Percentiles rank a stretch among this genome's conserved stretches.
Conservation (phyloP, 2,329 filamentous ascomycete genomes). For the Aspergillus sp. region DNA sequence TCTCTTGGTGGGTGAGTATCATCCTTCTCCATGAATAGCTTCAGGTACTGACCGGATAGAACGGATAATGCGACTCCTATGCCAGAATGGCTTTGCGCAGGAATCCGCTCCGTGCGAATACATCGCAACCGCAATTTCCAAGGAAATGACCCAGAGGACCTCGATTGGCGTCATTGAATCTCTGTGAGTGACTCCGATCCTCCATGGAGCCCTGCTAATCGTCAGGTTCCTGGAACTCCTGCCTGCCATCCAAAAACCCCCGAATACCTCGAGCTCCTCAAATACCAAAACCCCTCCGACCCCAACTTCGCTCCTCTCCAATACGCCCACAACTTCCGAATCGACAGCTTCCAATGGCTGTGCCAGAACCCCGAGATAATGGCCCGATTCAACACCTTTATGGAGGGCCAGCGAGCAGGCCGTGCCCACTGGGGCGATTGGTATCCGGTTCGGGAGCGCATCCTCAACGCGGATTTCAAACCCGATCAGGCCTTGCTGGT, state of each 20-base stretch:
- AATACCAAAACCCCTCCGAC: slow-evolving; percentile 13
- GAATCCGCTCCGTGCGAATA: slow-evolving; percentile 11
- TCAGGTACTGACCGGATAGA: slow-evolving; percentile 4
- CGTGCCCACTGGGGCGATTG: slow-evolving; percentile 17
- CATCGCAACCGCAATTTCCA: slow-evolving; percentile 9
- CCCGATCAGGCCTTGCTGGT: slow-evolving; percentile 22
- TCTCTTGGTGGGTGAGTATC: slow-evolving; percentile 15
- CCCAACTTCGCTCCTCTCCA: slow-evolving; percentile 7
- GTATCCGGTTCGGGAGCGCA: slow-evolving; percentile 15
- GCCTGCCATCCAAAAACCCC: slow-evolving; percentile 13
- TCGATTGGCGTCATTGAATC: slow-evolving; percentile 13
- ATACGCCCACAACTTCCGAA: slow-evolving; percentile 8
- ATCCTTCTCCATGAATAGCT: neutral
- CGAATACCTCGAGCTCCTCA: slow-evolving; percentile 10
- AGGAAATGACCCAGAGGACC: slow-evolving; percentile 12
- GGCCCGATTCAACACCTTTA: slow-evolving; percentile 18
- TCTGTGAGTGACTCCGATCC: slow-evolving; percentile 8
- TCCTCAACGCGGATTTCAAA: slow-evolving; percentile 8
- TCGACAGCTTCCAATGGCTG: slow-evolving; percentile 13
- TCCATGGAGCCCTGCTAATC: neutral
- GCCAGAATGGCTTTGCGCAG: slow-evolving; percentile 10
- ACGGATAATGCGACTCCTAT: slow-evolving; percentile 17
- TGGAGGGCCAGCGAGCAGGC: slow-evolving; percentile 16
- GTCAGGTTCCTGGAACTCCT: slow-evolving; percentile 15
- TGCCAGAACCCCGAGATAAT: slow-evolving; percentile 14